Base-by-base conservation (phyloP, 805 yeast genomes). In the Wickerhamomyces canadensis region DNA sequence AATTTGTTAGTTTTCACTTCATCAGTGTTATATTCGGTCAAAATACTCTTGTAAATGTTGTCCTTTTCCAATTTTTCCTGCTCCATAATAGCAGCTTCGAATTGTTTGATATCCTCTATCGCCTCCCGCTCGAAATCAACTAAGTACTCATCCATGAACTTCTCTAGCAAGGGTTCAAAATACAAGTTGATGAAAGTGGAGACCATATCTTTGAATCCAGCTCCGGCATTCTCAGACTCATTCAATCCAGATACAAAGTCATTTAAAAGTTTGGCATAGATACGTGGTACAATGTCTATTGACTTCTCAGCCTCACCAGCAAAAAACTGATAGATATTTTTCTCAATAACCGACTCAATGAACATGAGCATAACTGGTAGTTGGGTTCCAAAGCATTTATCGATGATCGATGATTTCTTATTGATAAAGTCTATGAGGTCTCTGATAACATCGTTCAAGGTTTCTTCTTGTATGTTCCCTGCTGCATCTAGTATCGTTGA, bases 41-140 rank as follows among this genome's bases (percentile, higher is more conserved):
- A 42, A 19, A 51, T 40, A n/a, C 61, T 58, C 38, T 71, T 70
- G 41, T 63, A 64, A 8, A 64, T 53, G 13, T 54, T 53, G 34
- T 68, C 68, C 61, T 76, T 70, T 29, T 64, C 61, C 13, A 61
- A 56, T 21, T 67, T 59, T 24, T 60, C 62, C 34, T 52, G 60
- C 14, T 55, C 55, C 5, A 49, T 42, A 14, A 47, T 44, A 25
- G 52, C 55, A 5, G 42, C 40, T 18, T 53, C 55, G 44, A 53
- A 61, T 8, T 45, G 40, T 8, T 38, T 33, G 19, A 65, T 58
- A 28, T 53, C 53, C 13, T 33, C 36, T 3, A 49, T 41, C 4
- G 61, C 45, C 4, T 51, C 43, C 13, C 47, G 42, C 22, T 55
- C 57, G 43, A 65, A 67, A 24, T 50, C 50, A 5, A 37, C 35